phyloP scores from a whole-genome alignment of 805 yeast species.

The Spathaspora boniae region DNA sequence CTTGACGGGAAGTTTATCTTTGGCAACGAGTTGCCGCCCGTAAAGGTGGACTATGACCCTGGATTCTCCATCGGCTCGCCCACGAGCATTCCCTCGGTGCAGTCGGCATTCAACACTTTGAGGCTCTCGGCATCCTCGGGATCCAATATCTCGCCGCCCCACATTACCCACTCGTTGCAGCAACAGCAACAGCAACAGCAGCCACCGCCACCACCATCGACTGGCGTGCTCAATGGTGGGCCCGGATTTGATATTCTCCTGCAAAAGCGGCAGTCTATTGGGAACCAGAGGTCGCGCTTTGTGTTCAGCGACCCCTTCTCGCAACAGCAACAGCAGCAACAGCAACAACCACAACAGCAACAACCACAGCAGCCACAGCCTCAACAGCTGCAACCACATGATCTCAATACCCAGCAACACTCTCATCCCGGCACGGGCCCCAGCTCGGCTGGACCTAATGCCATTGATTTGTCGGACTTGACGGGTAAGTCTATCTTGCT shows the following conservation, averaged over 20 bases:
- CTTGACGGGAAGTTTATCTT: slow-evolving; percentile 40
- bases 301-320: slow-evolving; percentile 61
- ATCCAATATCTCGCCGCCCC: slow-evolving; percentile 34
- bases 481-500: slow-evolving; percentile 42
- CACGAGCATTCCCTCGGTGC: slow-evolving; percentile 14
- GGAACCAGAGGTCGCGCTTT: slow-evolving; percentile 63
- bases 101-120: slow-evolving; percentile 23
- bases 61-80: slow-evolving; percentile 12
- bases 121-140: slow-evolving; percentile 17
- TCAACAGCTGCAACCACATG: slow-evolving; percentile 1
- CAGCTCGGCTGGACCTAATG: slow-evolving; percentile 23
- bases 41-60: slow-evolving; percentile 36
- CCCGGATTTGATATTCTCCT: slow-evolving; percentile 23
- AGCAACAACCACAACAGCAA: slow-evolving; percentile 3
- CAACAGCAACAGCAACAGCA: slow-evolving; percentile 12
- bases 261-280: slow-evolving; percentile 53
- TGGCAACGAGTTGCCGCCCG: slow-evolving; percentile 33
- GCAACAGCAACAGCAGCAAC: slow-evolving; percentile 4
- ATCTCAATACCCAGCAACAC: slow-evolving; percentile 6
- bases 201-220: slow-evolving; percentile 4
- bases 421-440: slow-evolving; percentile 10
- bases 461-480: slow-evolving; percentile 33
- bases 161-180: slow-evolving; percentile 9
- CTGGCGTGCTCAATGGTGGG: slow-evolving; percentile 5
- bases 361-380: slow-evolving; percentile 5